Evolutionary conservation across 192 early-diverging fungal genomes (phyloP).

Genomic region (Backusella circina): DNA sequence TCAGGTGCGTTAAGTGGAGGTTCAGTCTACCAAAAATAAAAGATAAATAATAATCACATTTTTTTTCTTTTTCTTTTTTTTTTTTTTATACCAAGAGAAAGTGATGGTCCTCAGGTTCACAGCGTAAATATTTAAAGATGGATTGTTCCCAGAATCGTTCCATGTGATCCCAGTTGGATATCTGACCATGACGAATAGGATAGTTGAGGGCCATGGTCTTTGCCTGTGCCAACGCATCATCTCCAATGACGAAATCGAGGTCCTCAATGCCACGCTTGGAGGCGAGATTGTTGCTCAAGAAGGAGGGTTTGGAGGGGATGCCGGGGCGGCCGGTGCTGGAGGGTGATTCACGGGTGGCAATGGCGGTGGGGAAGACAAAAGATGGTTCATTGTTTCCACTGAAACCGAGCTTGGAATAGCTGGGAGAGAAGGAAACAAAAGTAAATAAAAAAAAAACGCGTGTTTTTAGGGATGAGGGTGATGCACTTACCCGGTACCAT

Average conservation of each 20-base stretch:
- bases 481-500: slow-evolving; percentile 88
- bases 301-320: slow-evolving; percentile 52
- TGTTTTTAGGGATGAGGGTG: too few relatives aligned
- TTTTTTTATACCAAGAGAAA: slow-evolving; percentile 74
- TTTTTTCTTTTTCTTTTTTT: slow-evolving; percentile 19
- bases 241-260: slow-evolving; percentile 95
- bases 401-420: slow-evolving; percentile 97
- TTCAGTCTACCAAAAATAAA: slow-evolving; percentile 76
- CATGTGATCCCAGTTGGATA: slow-evolving; percentile 99
- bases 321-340: slow-evolving; percentile 43
- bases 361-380: slow-evolving; percentile 94
- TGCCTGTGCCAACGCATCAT: slow-evolving; percentile 88
- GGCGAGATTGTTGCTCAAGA: slow-evolving; percentile 70
- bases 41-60: background rate
- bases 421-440: slow-evolving; percentile 24
- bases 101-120: slow-evolving; percentile 98
- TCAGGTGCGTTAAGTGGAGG: slow-evolving; percentile 97
- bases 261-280: slow-evolving; percentile 97
- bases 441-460: background rate
- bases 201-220: slow-evolving; percentile 89
- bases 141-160: slow-evolving; percentile 99
- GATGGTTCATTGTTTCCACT: slow-evolving; percentile 96
- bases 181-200: slow-evolving; percentile 96
- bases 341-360: slow-evolving; percentile 72
- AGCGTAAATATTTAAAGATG: slow-evolving; percentile 96